A percentile compares a stretch with the other conserved stretches of the same genome.
These are phyloP conservation scores for Malus hybrid DNA, from an alignment of 331 rosid genomes.

Conservation along the genomic window DNA sequence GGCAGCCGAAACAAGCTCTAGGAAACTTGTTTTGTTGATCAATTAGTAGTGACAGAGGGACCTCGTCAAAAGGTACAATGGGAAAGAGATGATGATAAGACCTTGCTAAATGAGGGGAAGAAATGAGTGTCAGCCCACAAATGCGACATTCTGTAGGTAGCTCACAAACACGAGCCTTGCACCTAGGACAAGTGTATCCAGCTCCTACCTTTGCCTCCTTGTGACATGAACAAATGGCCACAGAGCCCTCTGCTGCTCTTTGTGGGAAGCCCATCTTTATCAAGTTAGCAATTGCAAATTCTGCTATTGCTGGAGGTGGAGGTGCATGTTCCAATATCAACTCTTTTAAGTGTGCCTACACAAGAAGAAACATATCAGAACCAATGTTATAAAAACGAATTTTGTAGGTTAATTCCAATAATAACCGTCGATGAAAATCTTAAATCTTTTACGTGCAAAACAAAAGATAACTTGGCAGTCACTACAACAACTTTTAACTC, in stretches of 20 bases:
- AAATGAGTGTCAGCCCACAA: conserved; percentile 95
- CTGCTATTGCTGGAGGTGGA: conserved; percentile 99
- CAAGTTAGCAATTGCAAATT: conserved; percentile 78
- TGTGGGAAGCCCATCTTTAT: conserved; percentile 98
- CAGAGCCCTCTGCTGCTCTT: conserved; percentile 89
- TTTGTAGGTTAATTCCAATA: neutral
- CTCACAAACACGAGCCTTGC: conserved; percentile 93
- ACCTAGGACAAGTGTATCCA: conserved; percentile 91
- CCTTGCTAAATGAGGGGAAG: conserved; percentile 97
- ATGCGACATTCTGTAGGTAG: conserved; percentile 90
- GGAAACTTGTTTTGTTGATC: conserved; percentile 33
- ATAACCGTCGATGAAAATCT: neutral
- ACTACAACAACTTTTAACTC: too few species aligned
- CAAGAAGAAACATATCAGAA: too few species aligned
- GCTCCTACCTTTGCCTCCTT: conserved; percentile 87
- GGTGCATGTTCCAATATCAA: conserved; percentile 90
- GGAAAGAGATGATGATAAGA: conserved; percentile 98
- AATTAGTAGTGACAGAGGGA: conserved; percentile 39
- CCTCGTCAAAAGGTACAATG: conserved; percentile 78
- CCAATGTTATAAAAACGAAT: too few species aligned
- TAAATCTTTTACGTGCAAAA: neutral
- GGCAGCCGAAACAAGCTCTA: conserved; percentile 84
- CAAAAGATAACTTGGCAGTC: neutral
- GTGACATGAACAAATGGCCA: conserved; percentile 89
- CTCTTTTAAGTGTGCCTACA: conserved; percentile 61